Percentiles rank a stretch among this genome's conserved stretches.
Conservation (phyloP, 805 yeast species). For the Saccharomycodes ludwigii region DNA sequence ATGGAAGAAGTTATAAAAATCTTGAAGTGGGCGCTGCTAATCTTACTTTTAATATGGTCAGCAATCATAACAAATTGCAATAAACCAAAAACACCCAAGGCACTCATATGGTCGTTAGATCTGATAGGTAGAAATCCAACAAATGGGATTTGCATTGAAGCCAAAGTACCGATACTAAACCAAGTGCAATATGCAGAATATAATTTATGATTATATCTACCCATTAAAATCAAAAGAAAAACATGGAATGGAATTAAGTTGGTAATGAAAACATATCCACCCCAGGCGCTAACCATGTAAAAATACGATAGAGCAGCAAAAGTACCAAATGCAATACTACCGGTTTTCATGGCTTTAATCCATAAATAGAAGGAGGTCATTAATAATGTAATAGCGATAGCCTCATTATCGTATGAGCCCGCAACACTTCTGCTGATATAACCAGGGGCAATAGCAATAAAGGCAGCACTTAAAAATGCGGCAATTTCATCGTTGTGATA, state of each 20-base stretch:
- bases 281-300: conserved; percentile 99
- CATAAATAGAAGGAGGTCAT: conserved; percentile 94
- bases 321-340: conserved; percentile 75
- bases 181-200: conserved; percentile 92
- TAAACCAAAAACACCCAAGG: conserved; percentile 93
- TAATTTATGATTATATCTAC: conserved; percentile 72
- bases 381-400: conserved; percentile 89
- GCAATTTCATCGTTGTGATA: conserved; percentile 62
- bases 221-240: conserved; percentile 83
- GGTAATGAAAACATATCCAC: conserved; percentile 98
- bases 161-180: conserved; percentile 95
- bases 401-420: conserved; percentile 97
- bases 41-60: conserved; percentile 61
- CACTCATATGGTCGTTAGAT: conserved; percentile 97
- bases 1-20: conserved; percentile 53
- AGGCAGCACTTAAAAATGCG: conserved; percentile 83
- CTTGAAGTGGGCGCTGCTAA: conserved; percentile 63
- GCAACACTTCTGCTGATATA: conserved; percentile 97
- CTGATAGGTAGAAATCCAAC: conserved; percentile 96
- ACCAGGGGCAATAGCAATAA: conserved; percentile 97
- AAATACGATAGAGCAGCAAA: conserved; percentile 82
- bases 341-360: conserved; percentile 88
- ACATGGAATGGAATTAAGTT: conserved; percentile 94
- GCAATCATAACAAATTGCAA: conserved; percentile 84
- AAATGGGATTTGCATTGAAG: conserved; percentile 98